Evolutionary conservation across 2,329 filamentous ascomycete species (phyloP).

Genomic region (Hypomyces rosellus): DNA sequence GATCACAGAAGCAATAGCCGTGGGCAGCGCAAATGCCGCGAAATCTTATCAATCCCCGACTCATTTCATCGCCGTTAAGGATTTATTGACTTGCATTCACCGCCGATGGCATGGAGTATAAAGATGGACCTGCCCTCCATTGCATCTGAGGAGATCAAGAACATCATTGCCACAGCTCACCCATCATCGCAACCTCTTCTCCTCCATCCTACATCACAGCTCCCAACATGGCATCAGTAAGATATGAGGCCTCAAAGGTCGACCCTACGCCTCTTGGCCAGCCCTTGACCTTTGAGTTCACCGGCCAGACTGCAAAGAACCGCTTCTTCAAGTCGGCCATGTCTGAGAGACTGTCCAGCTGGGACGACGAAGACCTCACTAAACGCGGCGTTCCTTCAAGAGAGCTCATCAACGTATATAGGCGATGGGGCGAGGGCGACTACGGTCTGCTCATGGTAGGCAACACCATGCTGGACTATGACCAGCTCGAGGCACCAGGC

Average conservation of each 20-base stretch:
- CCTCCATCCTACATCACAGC: too few relatives aligned
- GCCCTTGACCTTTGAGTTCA: conserved; percentile 45
- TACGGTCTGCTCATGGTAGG: conserved; percentile 54
- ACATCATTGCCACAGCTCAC: too few relatives aligned
- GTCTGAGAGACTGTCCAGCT: conserved; percentile 58
- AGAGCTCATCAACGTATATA: conserved; percentile 48
- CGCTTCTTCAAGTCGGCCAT: conserved; percentile 63
- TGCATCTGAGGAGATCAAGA: too few relatives aligned
- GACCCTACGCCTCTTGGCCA: conserved; percentile 28
- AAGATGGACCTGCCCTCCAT: too few relatives aligned
- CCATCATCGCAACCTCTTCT: too few relatives aligned
- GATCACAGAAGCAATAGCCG: too few relatives aligned
- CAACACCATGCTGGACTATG: conserved; percentile 58
- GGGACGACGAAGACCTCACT: conserved; percentile 46
- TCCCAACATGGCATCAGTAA: conserved; percentile 10
- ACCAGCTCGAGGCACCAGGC: conserved; percentile 49
- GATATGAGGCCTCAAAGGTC: conserved; percentile 5
- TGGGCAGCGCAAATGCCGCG: too few relatives aligned
- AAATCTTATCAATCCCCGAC: too few relatives aligned
- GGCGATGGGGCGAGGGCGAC: conserved; percentile 52
- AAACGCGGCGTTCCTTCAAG: conserved; percentile 38
- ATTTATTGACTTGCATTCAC: too few relatives aligned
- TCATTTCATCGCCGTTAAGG: too few relatives aligned
- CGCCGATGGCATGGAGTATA: too few relatives aligned
- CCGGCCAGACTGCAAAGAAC: conserved; percentile 52